A percentile compares a stretch with the other conserved stretches of the same genome.
phyloP scores from a whole-genome alignment of 768 basidiomycete species.

The Lyophyllum decastes region DNA sequence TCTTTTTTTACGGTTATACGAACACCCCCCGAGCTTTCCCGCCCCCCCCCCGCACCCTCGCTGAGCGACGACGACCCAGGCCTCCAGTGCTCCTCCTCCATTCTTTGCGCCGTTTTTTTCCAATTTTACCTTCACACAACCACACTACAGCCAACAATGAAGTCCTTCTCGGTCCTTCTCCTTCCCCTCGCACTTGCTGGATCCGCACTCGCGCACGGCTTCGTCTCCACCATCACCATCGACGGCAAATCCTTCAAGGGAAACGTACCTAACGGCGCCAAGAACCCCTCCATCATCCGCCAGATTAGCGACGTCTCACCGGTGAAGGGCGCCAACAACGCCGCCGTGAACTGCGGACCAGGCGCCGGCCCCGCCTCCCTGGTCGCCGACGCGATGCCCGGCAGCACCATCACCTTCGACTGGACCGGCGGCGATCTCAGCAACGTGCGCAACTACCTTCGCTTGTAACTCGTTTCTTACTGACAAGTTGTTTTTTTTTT shows the following conservation, averaged over 20 bases:
- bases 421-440: conserved; percentile 54
- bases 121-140: background rate
- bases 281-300: conserved; percentile 39
- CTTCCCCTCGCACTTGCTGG: conserved; percentile 35
- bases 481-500: background rate
- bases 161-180: conserved; percentile 26
- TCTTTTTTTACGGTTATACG: conserved; percentile 7
- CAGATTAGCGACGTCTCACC: conserved; percentile 39
- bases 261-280: conserved; percentile 25
- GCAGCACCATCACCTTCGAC: conserved; percentile 51
- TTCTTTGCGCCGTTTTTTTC: conserved; percentile 4
- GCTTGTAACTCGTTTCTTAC: background rate
- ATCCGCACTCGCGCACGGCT: conserved; percentile 47
- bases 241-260: conserved; percentile 40
- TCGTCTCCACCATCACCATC: conserved; percentile 38
- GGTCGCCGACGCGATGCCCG: conserved; percentile 57
- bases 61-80: conserved; percentile 18
- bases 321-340: conserved; percentile 56
- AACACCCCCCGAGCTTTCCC: background rate
- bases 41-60: conserved; percentile 7
- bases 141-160: conserved; percentile 16
- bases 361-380: conserved; percentile 49
- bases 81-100: background rate
- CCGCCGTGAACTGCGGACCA: conserved; percentile 61
- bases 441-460: conserved; percentile 33